phyloP scores from a whole-genome alignment of 2,329 filamentous ascomycete species.

The Alternaria postmessia region DNA sequence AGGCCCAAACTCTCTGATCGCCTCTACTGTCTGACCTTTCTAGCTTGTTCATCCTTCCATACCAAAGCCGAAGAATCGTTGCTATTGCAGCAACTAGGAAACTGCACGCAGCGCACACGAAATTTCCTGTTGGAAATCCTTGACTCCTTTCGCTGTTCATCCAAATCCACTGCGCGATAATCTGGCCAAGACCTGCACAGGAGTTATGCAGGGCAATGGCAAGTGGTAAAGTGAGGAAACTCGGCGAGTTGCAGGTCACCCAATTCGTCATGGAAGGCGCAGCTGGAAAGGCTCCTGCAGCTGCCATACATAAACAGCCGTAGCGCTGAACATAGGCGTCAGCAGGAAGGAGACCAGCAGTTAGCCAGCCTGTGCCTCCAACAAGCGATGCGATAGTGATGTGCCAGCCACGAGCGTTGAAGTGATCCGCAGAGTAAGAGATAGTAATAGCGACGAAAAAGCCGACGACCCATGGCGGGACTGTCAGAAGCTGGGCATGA shows the following conservation, averaged over 20 bases:
- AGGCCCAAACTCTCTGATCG: slow-evolving; percentile 3
- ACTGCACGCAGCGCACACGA: slow-evolving; percentile 2
- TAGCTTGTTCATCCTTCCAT: slow-evolving; percentile 6
- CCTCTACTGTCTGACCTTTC: slow-evolving; percentile 8
- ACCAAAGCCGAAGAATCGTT: slow-evolving; percentile 4
- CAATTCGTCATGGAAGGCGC: slow-evolving; percentile 14
- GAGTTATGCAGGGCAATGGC: slow-evolving; percentile 8
- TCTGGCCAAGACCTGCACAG: slow-evolving; percentile 6
- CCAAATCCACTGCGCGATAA: slow-evolving; percentile 9
- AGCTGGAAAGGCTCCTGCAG: slow-evolving; percentile 7
- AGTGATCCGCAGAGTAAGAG: slow-evolving; percentile 29
- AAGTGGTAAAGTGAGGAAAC: slow-evolving; percentile 8
- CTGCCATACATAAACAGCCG: slow-evolving; percentile 10
- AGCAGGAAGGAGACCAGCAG: slow-evolving; percentile 5
- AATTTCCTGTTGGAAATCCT: slow-evolving; percentile 1
- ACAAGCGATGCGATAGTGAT: slow-evolving; percentile 8
- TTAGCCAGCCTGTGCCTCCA: slow-evolving; percentile 3
- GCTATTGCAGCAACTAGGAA: slow-evolving; percentile 6
- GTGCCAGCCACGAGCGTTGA: slow-evolving; percentile 20
- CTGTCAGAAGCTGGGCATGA: slow-evolving; percentile 70
- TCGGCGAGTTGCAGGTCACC: slow-evolving; percentile 9
- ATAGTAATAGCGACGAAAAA: slow-evolving; percentile 56
- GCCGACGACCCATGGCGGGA: slow-evolving; percentile 58
- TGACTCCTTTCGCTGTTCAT: slow-evolving; percentile 1
- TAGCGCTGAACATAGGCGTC: slow-evolving; percentile 10